phyloP scores from a whole-genome alignment of 129 eudicot genomes.

The Flaveria brownii region DNA sequence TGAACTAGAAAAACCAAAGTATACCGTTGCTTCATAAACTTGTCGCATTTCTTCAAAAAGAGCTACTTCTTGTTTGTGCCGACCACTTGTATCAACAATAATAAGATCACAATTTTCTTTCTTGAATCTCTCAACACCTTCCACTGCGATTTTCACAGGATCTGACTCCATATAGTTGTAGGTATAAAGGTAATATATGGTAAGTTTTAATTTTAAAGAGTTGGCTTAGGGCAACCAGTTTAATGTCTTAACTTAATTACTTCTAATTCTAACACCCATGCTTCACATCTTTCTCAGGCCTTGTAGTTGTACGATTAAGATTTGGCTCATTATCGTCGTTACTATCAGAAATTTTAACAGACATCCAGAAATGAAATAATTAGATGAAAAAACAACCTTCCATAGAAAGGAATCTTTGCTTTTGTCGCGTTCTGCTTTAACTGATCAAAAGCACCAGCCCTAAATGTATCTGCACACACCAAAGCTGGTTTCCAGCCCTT shows the following conservation, averaged over 20 bases:
- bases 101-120: constrained; percentile 84
- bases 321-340: background rate
- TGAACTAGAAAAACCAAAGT: background rate
- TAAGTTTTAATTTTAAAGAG: background rate
- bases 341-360: background rate
- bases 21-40: constrained; percentile 92
- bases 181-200: constrained; percentile 2
- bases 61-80: constrained; percentile 90
- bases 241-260: background rate
- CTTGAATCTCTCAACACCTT: constrained; percentile 87
- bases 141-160: constrained; percentile 88
- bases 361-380: background rate
- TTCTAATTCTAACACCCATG: background rate
- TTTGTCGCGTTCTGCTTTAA: constrained; percentile 95
- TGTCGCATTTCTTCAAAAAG: constrained; percentile 99
- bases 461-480: constrained; percentile 96
- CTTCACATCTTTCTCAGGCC: background rate
- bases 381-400: constrained; percentile 56
- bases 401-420: constrained; percentile 91
- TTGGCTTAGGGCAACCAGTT: too few species aligned
- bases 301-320: background rate
- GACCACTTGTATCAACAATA: constrained; percentile 96
- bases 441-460: constrained; percentile 99
- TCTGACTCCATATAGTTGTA: constrained; percentile 93
- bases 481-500: constrained; percentile 96